Base-by-base conservation (phyloP, 257 asterid genomes). In the Cinchona pubescens region DNA sequence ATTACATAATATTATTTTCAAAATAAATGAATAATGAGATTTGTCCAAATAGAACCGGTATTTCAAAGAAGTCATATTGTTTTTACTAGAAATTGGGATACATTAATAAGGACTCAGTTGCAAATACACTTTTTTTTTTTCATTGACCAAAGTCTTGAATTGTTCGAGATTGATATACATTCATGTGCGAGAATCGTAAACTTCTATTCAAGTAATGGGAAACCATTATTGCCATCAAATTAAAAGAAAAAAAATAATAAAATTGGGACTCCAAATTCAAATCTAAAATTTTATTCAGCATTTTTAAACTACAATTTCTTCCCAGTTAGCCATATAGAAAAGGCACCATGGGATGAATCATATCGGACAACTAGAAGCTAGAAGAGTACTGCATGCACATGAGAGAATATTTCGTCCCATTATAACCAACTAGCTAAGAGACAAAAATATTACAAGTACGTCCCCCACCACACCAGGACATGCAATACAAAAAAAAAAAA, bases 361-460 rank as follows among this genome's bases (percentile, higher is more conserved):
- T 15, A 46, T 46, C 51, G n/a, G n/a, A n/a, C n/a, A n/a, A n/a
- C n/a, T n/a, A n/a, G n/a, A 64, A 21, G 42, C 69, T 75, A 75
- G 55, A n/a, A 65, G 65, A 35, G 43, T n/a, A 61, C 62, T 23
- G 72, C 61, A 35, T 64, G 56, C 72, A 75, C 78, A 77, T 77
- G 66, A 77, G 25, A 70, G 80, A 77, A 77, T 77, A 72, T 77
- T 77, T 77, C 45, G 35, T 67, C 74, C 69, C 55, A 72, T 29
- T 56, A 73, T 73, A 49, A 76, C 71, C 79, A 73, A 74, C 62
- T 67, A 63, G 69, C 78, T 72, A 74, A 67, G 77, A 75, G 85
- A 75, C 82, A 69, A 51, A 59, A 45, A 74, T 40, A 51, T 69
- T 63, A 69, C 79, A 55, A 53, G 12, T 61, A 60, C 42, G 32